Evolutionary conservation across 208 protist genomes (phyloP), one percentile per base, ranked within the genome.

Genomic region (Trypanosoma conorhini): DNA sequence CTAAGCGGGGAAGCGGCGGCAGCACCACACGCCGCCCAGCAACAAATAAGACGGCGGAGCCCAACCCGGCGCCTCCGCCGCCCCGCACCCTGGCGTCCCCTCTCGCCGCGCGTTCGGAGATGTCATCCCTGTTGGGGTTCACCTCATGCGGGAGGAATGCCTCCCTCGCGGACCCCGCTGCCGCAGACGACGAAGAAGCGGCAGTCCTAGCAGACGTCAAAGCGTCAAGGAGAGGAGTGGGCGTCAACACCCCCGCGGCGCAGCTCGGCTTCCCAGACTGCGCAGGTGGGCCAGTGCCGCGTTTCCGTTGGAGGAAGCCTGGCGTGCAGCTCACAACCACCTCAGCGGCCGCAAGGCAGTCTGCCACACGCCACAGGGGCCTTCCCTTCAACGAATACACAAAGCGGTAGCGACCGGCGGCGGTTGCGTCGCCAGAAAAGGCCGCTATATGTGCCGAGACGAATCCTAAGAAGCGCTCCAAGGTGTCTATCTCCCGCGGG

Each of bases 341-440:
- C 22, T 72, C 74, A 19, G 78, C 60, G 0, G 83, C 82, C 8
- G 85, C 85, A 15, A 86, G 13, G 68, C 85, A 95, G 66, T 91
- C 89, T 61, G 68, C 66, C 28, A 92, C 89, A 9, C 83, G 83
- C 85, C 87, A 92, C 15, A 95, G 81, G 17, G 89, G 85, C 61
- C 77, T 82, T 24, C 89, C 89, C 1, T 56, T 56, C 10, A 87
- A 30, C 13, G 77, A 82, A 78, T 95, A 95, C 8, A 92, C 79
- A 64, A 95, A 95, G 30, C 87, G 84, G 64, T 88, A 88, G 22
- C 65, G 46, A 10, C 89, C 79, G 5, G 69, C 59, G 0, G 74
- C 81, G 13, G 60, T 59, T 38, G 65, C 42, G 44, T 80, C 76
- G 8, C 72, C 66, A 24, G 57, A 73, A 0, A 64, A 76, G 17